Percentiles rank a stretch among this genome's conserved stretches.
Conservation (phyloP, 192 early-diverging fungal species). For the Backusella australiensis region DNA sequence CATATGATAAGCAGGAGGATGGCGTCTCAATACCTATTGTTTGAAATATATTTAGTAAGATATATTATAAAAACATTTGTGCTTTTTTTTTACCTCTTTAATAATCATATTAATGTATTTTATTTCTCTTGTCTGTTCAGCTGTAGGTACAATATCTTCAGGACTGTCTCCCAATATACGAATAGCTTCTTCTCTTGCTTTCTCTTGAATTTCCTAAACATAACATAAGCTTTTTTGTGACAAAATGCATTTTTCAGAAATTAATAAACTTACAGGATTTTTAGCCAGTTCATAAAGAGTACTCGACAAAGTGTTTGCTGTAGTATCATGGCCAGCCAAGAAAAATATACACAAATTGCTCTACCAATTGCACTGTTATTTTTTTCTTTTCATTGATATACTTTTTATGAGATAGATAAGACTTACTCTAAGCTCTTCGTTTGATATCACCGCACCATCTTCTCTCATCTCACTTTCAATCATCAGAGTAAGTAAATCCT, state of each 20-base stretch:
- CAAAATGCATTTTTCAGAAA: neutral
- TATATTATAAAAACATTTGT: neutral
- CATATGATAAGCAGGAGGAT: conserved; percentile 8
- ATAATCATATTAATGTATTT: conserved; percentile 49
- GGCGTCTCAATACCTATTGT: neutral
- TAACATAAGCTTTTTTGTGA: neutral
- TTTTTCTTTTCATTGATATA: neutral
- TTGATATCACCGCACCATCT: neutral
- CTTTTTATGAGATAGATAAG: neutral
- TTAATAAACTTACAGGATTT: conserved; percentile 25
- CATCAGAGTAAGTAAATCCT: conserved; percentile 33
- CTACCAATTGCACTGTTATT: neutral
- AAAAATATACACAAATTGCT: neutral
- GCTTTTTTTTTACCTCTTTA: conserved; percentile 34
- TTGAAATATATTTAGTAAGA: neutral
- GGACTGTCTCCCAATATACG: conserved; percentile 51
- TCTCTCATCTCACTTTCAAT: conserved; percentile 19
- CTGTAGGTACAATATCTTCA: conserved; percentile 46
- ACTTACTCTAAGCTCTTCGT: conserved; percentile 31
- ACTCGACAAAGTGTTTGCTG: conserved; percentile 49
- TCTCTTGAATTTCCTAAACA: conserved; percentile 46
- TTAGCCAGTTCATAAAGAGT: conserved; percentile 47
- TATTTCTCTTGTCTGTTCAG: conserved; percentile 51
- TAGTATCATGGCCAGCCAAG: conserved; percentile 48
- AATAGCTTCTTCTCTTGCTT: conserved; percentile 55